phyloP scores from a whole-genome alignment of 805 yeast genomes.

The Starmerella roubikii region DNA sequence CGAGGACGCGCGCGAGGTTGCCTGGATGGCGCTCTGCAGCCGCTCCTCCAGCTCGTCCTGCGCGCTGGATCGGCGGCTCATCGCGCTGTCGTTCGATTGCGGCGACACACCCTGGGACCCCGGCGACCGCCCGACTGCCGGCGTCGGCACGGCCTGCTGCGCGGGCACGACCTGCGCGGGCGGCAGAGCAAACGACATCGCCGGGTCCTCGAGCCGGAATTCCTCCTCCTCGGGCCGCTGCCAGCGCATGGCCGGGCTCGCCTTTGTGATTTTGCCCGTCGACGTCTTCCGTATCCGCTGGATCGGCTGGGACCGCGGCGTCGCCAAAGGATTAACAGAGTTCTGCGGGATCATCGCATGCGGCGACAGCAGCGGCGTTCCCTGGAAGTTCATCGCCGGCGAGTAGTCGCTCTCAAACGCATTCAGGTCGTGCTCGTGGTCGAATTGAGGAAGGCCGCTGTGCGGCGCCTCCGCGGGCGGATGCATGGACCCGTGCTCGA shows the following conservation, averaged over 20 bases:
- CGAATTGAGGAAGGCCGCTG: too few species aligned
- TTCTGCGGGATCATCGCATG: conserved; percentile 11
- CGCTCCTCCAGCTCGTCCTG: conserved; percentile 13
- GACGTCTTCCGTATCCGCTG: background rate
- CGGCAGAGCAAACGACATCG: conserved; percentile 4
- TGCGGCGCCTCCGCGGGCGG: too few species aligned
- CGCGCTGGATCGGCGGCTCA: too few species aligned
- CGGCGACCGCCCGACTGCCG: background rate
- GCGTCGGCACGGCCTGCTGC: background rate
- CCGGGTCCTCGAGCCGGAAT: conserved; percentile 16
- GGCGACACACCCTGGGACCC: background rate
- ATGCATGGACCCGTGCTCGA: too few species aligned
- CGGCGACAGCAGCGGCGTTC: conserved; percentile 16
- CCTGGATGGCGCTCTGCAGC: conserved; percentile 14
- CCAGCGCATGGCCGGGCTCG: conserved; percentile 12
- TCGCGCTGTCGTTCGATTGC: background rate
- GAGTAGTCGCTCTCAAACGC: too few species aligned
- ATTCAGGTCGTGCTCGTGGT: background rate
- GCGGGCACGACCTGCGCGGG: background rate
- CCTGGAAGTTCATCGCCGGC: conserved; percentile 12
- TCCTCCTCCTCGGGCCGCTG: conserved; percentile 9
- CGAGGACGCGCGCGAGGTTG: conserved; percentile 9
- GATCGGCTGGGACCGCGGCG: background rate
- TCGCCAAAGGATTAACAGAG: background rate
- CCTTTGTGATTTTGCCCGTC: conserved; percentile 11